These are phyloP conservation scores for Mariannaea sp. DNA, from an alignment of 2,329 filamentous ascomycete genomes.

Conservation along the genomic window DNA sequence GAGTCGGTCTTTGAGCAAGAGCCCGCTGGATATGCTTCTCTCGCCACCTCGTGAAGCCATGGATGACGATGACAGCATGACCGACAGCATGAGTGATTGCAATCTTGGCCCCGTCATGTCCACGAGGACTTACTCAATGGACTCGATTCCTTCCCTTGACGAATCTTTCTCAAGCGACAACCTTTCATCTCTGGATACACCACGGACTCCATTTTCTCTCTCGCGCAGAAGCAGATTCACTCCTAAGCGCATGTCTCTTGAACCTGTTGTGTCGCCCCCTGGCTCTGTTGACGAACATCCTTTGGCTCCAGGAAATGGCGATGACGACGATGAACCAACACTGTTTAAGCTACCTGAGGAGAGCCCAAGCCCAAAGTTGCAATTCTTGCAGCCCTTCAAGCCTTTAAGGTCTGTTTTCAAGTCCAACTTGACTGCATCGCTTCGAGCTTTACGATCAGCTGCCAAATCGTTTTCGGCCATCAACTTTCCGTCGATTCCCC, in stretches of 20 bases:
- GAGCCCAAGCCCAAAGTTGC: slow-evolving; percentile 41
- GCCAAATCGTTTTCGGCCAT: slow-evolving; percentile 67
- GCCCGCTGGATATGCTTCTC: slow-evolving; percentile 63
- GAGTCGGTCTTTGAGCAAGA: slow-evolving; percentile 47
- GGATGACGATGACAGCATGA: slow-evolving; percentile 54
- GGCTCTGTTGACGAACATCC: slow-evolving; percentile 59
- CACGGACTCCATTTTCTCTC: slow-evolving; percentile 46
- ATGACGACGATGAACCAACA: slow-evolving; percentile 54
- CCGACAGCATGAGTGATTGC: slow-evolving; percentile 60
- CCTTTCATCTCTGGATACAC: slow-evolving; percentile 55
- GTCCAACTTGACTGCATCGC: slow-evolving; percentile 70
- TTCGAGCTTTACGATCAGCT: slow-evolving; percentile 66
- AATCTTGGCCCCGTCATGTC: slow-evolving; percentile 58
- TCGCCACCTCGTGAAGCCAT: slow-evolving; percentile 63
- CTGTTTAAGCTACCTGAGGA: slow-evolving; percentile 49
- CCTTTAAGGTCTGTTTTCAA: slow-evolving; percentile 66
- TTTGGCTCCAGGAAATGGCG: slow-evolving; percentile 43
- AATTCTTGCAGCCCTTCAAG: slow-evolving; percentile 47
- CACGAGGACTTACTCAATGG: slow-evolving; percentile 60
- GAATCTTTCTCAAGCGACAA: slow-evolving; percentile 58
- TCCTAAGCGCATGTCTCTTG: slow-evolving; percentile 54
- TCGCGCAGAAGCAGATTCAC: slow-evolving; percentile 43
- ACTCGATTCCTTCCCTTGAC: slow-evolving; percentile 65
- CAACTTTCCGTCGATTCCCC: slow-evolving; percentile 66
- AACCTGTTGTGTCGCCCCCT: slow-evolving; percentile 60